A percentile compares a stretch with the other conserved stretches of the same genome.
These are phyloP conservation scores for Russula dissimulans DNA, from an alignment of 768 basidiomycete species.

Conservation along the genomic window DNA sequence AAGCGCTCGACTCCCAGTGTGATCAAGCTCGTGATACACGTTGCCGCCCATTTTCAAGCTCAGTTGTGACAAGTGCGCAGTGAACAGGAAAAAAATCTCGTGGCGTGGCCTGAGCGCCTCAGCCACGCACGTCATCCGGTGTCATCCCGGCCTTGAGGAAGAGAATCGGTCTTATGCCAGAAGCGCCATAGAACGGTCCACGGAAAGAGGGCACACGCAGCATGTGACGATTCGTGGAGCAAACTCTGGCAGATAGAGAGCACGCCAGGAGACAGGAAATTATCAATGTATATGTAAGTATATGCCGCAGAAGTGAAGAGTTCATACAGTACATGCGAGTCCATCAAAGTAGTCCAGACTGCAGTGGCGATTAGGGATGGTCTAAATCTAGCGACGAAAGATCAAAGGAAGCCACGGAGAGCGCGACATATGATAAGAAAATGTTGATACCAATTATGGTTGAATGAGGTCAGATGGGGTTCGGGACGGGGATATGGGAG, in stretches of 20 bases:
- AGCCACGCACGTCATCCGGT: conserved; percentile 11
- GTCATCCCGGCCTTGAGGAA: background rate
- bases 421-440: background rate
- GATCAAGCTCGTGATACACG: background rate
- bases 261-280: background rate
- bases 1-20: background rate
- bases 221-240: background rate
- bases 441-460: background rate
- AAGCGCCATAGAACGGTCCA: background rate
- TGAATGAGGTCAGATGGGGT: background rate
- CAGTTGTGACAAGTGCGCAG: background rate
- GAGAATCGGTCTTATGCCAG: background rate
- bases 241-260: background rate
- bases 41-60: background rate
- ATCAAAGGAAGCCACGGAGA: background rate
- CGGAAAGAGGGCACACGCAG: background rate
- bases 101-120: background rate
- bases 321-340: background rate
- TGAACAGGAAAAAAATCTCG: background rate
- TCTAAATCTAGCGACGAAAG: conserved; percentile 8
- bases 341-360: background rate
- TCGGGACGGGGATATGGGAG: background rate
- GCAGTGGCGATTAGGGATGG: background rate
- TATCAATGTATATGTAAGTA: background rate
- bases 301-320: background rate